Conservation (phyloP, 345 rosid species). For the Jatropha curcas region DNA sequence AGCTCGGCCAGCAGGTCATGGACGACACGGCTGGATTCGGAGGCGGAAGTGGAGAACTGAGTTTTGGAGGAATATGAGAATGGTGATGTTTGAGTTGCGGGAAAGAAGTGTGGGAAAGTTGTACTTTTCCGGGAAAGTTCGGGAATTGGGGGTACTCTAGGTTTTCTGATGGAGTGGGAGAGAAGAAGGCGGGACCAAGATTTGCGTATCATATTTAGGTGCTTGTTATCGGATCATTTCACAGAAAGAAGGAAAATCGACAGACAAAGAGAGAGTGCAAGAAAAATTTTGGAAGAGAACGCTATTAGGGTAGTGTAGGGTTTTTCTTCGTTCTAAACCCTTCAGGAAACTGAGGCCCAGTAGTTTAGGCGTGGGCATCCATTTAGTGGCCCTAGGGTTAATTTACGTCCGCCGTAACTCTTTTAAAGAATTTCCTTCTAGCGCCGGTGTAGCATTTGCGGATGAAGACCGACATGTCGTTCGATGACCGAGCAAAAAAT, state of each 20-base stretch:
- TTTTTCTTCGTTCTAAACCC: conserved; percentile 5
- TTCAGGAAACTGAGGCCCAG: background rate
- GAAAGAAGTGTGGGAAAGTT: conserved; percentile 22
- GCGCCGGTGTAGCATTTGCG: too few relatives aligned
- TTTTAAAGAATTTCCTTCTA: too few relatives aligned
- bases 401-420: too few relatives aligned
- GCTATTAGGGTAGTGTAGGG: background rate
- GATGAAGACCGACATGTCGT: too few relatives aligned
- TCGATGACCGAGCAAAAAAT: too few relatives aligned
- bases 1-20: conserved; percentile 57
- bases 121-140: conserved; percentile 14
- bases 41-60: conserved; percentile 39
- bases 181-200: conserved; percentile 25
- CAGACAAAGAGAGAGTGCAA: background rate
- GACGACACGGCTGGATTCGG: conserved; percentile 28
- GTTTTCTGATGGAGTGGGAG: conserved; percentile 17
- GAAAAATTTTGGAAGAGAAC: background rate
- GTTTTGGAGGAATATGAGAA: conserved; percentile 29
- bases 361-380: background rate
- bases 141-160: conserved; percentile 1
- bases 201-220: conserved; percentile 7
- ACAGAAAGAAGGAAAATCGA: background rate
- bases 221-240: conserved; percentile 11
- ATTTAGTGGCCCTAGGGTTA: too few relatives aligned
- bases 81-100: conserved; percentile 29